Base-by-base conservation (phyloP, 768 basidiomycete species). In the Leccinum longicurvipes region DNA sequence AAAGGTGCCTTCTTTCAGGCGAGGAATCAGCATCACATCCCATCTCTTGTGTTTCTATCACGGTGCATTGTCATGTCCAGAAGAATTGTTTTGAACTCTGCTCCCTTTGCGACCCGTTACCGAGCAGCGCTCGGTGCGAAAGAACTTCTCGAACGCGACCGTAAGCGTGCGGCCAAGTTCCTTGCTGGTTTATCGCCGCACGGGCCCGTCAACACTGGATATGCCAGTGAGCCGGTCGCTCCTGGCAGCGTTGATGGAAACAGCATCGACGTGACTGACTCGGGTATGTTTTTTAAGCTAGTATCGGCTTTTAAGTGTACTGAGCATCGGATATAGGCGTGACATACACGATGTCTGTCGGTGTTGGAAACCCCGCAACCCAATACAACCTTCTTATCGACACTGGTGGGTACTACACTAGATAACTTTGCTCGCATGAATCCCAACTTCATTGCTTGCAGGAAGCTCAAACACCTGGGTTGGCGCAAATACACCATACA, bases 381-480 rank as follows among this genome's bases (percentile, higher is more conserved):
- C 58, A 73, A 48, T 83, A 76, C 63, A 78, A 67, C 2, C 77
- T 86, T 39, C 73, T 85, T 47, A 82, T 84, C 29, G 83, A 85
- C 54, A 85, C 82, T 1, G 81, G 83, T 77, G 56, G 24, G 72
- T 42, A 58, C 50, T 34, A 24, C 28, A 21, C 8, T 21, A 48
- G 14, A 15, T 29, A 3, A 19, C 9, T 24, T 47, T 12, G n/a
- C 21, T 24, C 4, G 6, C 4, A 15, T 47, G 39, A 31, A 31
- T 39, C 54, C 41, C 11, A 47, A 54, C 36, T 45, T 45, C 12
- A n/a, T 42, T 28, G 7, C 19, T 11, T 31, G 11, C 45, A 72
- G 79, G 69, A 60, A 77, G 72, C 71, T 80, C 72, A 44, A 80
- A 81, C 67, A 82, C 79, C 17, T 85, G 82, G 83, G 63, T 84